Evolutionary conservation across 176 grass and related monocot species (phyloP).

Genomic region (Phoenix dactylifera): DNA sequence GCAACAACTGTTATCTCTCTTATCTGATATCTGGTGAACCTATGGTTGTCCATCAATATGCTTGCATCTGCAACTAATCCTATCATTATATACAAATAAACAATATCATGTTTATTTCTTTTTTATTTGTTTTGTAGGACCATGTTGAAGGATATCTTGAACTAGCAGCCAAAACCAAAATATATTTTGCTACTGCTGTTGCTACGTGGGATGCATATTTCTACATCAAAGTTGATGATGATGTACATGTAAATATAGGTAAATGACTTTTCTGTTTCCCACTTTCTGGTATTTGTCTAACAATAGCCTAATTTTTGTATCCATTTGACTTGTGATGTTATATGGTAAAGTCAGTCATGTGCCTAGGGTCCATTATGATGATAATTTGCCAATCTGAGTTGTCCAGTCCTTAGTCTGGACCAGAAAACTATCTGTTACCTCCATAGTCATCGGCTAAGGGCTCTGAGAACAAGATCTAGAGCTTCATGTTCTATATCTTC

Average conservation of each 20-base stretch:
- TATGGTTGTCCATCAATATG: background rate
- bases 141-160: slow-evolving; percentile 14
- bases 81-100: background rate
- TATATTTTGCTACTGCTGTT: slow-evolving; percentile 5
- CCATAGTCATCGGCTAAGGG: too few relatives aligned
- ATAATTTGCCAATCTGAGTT: too few relatives aligned
- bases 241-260: slow-evolving; percentile 16
- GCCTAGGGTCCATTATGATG: too few relatives aligned
- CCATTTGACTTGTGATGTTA: too few relatives aligned
- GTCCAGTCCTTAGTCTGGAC: too few relatives aligned
- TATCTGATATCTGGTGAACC: background rate
- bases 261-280: background rate
- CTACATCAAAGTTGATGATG: slow-evolving; percentile 10
- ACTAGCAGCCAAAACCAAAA: slow-evolving; percentile 9
- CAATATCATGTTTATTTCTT: too few relatives aligned
- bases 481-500: too few relatives aligned
- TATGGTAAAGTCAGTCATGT: too few relatives aligned
- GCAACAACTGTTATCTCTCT: background rate
- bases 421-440: too few relatives aligned
- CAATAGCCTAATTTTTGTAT: too few relatives aligned
- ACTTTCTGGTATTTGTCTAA: background rate
- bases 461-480: too few relatives aligned
- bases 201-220: slow-evolving; percentile 7
- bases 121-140: background rate
- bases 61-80: background rate